Evolutionary conservation across 1,284 basidiomycete species (phyloP).

Genomic region (Porogramme epimiltina): DNA sequence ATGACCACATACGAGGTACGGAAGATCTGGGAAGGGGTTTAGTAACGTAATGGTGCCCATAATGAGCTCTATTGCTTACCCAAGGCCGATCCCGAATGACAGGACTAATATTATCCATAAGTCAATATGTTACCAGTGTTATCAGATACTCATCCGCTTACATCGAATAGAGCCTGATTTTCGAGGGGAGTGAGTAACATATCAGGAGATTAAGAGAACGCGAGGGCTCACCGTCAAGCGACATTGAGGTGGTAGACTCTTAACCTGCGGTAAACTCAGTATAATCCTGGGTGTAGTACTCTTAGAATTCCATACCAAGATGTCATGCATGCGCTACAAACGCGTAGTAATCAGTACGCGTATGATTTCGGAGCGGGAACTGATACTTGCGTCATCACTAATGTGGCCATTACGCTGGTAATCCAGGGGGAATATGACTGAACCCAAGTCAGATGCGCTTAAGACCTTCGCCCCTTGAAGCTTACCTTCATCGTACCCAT

Average conservation of each 20-base stretch:
- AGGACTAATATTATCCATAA: conserved; percentile 48
- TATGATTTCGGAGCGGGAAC: too few species aligned
- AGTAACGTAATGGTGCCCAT: not conserved
- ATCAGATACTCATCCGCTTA: too few species aligned
- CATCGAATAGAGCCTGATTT: conserved; percentile 76
- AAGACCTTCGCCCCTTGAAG: not conserved
- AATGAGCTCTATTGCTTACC: conserved; percentile 40
- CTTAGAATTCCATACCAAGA: not conserved
- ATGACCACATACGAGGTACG: conserved; percentile 50
- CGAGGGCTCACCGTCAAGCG: conserved; percentile 62
- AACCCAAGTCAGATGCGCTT: not conserved
- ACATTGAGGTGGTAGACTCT: conserved; percentile 59
- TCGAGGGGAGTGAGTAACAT: too few species aligned
- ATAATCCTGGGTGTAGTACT: conserved; percentile 64
- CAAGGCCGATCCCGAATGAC: conserved; percentile 64
- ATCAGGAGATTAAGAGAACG: not conserved
- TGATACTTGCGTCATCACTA: conserved; percentile 77
- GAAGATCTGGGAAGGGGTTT: conserved; percentile 48
- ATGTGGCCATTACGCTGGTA: conserved; percentile 70
- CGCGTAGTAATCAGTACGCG: not conserved
- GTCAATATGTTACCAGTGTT: too few species aligned
- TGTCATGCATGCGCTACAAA: too few species aligned
- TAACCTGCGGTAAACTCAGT: conserved; percentile 48
- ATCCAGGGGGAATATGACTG: conserved; percentile 69
- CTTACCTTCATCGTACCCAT: conserved; percentile 67